A percentile compares a stretch with the other conserved stretches of the same genome.
These are phyloP conservation scores for Auricularia auricula-judae DNA, from an alignment of 768 basidiomycete genomes.

Conservation along the genomic window DNA sequence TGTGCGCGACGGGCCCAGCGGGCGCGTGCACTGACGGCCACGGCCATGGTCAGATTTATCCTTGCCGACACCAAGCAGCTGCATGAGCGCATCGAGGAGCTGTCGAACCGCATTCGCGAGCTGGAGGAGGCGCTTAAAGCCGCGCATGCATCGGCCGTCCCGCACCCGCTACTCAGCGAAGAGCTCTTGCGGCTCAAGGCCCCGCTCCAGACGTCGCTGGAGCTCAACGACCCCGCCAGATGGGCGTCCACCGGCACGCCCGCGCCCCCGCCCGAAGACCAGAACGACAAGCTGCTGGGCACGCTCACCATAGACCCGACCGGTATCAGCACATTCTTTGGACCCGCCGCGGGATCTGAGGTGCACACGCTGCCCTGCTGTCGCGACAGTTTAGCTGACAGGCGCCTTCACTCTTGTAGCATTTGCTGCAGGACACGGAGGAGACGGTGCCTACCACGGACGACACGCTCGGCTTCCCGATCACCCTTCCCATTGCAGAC, in stretches of 20 bases:
- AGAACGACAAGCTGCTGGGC: neutral
- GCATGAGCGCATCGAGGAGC: slow-evolving; percentile 49
- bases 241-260: neutral
- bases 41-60: slow-evolving; percentile 29
- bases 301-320: neutral
- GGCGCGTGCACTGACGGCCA: neutral
- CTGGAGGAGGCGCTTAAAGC: slow-evolving; percentile 60
- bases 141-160: slow-evolving; percentile 48
- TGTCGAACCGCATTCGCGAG: slow-evolving; percentile 48
- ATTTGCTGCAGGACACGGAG: neutral
- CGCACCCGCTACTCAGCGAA: slow-evolving; percentile 57
- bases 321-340: neutral
- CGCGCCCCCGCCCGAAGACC: neutral
- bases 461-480: neutral
- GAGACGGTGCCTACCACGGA: neutral
- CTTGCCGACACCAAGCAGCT: slow-evolving; percentile 63
- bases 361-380: neutral
- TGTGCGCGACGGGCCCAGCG: neutral
- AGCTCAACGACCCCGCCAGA: neutral
- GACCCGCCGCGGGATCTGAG: neutral
- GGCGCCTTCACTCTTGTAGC: neutral
- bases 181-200: slow-evolving; percentile 69
- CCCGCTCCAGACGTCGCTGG: slow-evolving; percentile 38
- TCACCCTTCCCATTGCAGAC: neutral
- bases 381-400: no score